These are phyloP conservation scores for Alternaria brassicae DNA, from an alignment of 2,329 filamentous ascomycete genomes.

Conservation along the genomic window DNA sequence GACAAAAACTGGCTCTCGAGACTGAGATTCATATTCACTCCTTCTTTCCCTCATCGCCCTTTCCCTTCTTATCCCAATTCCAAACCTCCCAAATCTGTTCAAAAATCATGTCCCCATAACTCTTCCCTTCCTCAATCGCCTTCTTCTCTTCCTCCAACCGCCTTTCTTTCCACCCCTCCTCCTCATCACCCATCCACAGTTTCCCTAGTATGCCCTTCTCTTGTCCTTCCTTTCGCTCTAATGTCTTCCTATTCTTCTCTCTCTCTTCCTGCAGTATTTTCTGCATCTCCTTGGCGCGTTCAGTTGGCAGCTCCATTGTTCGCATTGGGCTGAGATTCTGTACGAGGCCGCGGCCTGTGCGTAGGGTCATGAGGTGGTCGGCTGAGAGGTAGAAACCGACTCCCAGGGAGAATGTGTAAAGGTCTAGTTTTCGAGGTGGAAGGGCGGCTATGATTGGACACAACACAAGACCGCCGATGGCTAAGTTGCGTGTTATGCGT, in stretches of 20 bases:
- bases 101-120: conserved; percentile 53
- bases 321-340: conserved; percentile 36
- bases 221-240: conserved; percentile 29
- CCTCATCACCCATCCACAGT: conserved; percentile 52
- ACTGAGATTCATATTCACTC: conserved; percentile 15
- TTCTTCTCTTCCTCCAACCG: conserved; percentile 55
- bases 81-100: conserved; percentile 59
- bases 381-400: conserved; percentile 58
- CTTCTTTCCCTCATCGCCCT: conserved; percentile 27
- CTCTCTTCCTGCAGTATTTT: conserved; percentile 49
- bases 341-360: conserved; percentile 49
- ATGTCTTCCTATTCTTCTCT: conserved; percentile 44
- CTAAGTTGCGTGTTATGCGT: conserved; percentile 52
- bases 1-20: background rate
- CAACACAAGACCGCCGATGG: conserved; percentile 58
- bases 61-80: conserved; percentile 52
- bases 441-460: conserved; percentile 63
- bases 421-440: conserved; percentile 68
- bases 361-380: conserved; percentile 56
- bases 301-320: conserved; percentile 44
- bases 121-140: conserved; percentile 49
- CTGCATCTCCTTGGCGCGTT: conserved; percentile 46
- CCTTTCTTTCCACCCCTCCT: conserved; percentile 55
- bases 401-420: conserved; percentile 64
- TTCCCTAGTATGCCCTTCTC: conserved; percentile 41